Conservation (phyloP, 2,329 filamentous ascomycete genomes). For the Alternaria sp. region DNA sequence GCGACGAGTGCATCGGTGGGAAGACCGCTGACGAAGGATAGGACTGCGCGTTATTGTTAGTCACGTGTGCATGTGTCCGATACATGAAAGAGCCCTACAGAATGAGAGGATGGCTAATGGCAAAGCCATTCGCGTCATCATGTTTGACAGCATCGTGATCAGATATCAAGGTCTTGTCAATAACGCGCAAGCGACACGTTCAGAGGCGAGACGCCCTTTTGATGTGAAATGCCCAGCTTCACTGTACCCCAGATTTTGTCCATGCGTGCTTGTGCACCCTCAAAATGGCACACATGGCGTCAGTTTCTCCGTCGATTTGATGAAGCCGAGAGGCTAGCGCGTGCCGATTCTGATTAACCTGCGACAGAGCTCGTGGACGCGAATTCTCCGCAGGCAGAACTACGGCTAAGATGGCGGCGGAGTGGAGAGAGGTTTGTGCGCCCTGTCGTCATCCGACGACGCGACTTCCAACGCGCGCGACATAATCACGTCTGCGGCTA, state of each 20-base stretch:
- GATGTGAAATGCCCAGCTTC: not conserved
- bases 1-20: constrained; percentile 3
- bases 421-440: not conserved
- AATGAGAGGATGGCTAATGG: constrained; percentile 6
- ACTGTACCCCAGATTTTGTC: not conserved
- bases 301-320: constrained; percentile 6
- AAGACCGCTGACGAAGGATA: constrained; percentile 7
- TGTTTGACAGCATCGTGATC: constrained; percentile 1
- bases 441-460: not conserved
- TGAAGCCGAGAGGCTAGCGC: constrained; percentile 2
- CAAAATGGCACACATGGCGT: not conserved
- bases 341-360: not conserved
- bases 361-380: not conserved
- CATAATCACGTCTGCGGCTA: not conserved
- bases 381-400: not conserved
- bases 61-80: not conserved
- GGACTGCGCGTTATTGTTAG: not conserved
- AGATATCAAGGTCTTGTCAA: not conserved
- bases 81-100: not conserved
- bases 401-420: not conserved
- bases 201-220: not conserved
- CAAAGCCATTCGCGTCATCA: constrained; percentile 3
- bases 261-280: not conserved
- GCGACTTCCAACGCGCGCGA: not conserved
- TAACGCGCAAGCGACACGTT: not conserved